A percentile compares a stretch with the other conserved stretches of the same genome.
Evolutionary conservation across 768 basidiomycete genomes (phyloP).

Genomic region (Mycena alexandri): DNA sequence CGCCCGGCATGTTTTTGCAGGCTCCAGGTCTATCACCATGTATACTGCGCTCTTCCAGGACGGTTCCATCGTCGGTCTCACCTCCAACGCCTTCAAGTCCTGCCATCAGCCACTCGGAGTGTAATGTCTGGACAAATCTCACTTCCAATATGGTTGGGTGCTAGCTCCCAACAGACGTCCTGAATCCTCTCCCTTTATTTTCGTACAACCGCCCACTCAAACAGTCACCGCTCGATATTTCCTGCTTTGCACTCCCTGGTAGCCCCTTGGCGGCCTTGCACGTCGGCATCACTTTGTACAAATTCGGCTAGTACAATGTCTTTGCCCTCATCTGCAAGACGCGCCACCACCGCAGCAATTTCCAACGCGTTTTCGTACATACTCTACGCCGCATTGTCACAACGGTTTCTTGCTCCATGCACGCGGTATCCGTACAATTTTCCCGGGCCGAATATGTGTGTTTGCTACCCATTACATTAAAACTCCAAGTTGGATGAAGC

Average conservation of each 20-base stretch:
- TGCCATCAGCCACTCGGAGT: no score
- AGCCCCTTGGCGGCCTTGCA: slow-evolving; percentile 17
- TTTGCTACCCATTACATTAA: no score
- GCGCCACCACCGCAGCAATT: slow-evolving; percentile 1
- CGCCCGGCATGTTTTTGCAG: neutral
- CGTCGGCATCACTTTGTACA: slow-evolving; percentile 10
- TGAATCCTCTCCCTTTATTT: neutral
- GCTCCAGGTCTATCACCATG: neutral
- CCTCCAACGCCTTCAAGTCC: no score
- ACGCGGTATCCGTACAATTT: no score
- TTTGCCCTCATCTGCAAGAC: no score
- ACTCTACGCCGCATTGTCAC: slow-evolving; percentile 1
- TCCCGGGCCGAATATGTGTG: no score
- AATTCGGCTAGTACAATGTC: slow-evolving; percentile 12
- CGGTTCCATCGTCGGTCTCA: no score
- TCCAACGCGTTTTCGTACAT: slow-evolving; percentile 11
- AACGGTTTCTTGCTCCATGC: no score
- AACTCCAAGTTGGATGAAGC: no score
- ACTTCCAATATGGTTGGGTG: neutral
- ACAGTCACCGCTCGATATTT: slow-evolving; percentile 8
- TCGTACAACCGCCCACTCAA: slow-evolving; percentile 5
- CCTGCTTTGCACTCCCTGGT: slow-evolving; percentile 7
- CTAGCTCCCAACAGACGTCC: neutral
- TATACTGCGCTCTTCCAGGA: no score
- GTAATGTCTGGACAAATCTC: no score